These are phyloP conservation scores for Geranium rotundifolium DNA, from an alignment of 345 rosid species.

Conservation along the genomic window DNA sequence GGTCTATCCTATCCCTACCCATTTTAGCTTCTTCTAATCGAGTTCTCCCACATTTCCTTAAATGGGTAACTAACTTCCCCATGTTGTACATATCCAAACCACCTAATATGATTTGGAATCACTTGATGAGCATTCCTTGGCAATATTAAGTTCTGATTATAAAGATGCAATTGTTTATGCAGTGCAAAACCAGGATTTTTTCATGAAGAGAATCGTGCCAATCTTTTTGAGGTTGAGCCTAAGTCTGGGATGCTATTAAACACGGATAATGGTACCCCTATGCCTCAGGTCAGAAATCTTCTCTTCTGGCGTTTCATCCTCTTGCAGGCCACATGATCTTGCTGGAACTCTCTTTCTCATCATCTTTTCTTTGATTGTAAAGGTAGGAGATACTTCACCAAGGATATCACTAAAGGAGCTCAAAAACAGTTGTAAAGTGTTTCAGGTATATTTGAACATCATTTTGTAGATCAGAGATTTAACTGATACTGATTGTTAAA, in stretches of 20 bases:
- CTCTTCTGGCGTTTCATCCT: neutral
- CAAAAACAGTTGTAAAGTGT: slow-evolving; percentile 36
- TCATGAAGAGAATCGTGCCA: slow-evolving; percentile 67
- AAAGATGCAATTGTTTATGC: slow-evolving; percentile 8
- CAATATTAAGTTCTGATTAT: no score
- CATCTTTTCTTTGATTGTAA: slow-evolving; percentile 3
- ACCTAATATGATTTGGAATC: neutral
- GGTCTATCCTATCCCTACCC: no score
- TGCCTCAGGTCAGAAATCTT: slow-evolving; percentile 49
- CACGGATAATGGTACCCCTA: slow-evolving; percentile 73
- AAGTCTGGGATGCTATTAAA: slow-evolving; percentile 65
- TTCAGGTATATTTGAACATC: slow-evolving; percentile 34
- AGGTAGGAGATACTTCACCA: slow-evolving; percentile 50
- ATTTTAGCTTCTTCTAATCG: no score
- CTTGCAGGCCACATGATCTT: neutral
- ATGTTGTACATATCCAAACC: no score
- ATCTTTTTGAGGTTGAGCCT: slow-evolving; percentile 69
- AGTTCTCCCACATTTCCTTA: no score
- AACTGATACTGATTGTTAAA: neutral
- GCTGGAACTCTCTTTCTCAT: neutral
- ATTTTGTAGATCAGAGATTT: neutral
- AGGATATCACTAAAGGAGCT: slow-evolving; percentile 19
- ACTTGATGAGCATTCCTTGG: neutral
- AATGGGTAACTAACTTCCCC: no score
- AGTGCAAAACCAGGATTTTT: slow-evolving; percentile 88